phyloP scores from a whole-genome alignment of 1,284 basidiomycete species.

The Veloporphyrellus conicus region DNA sequence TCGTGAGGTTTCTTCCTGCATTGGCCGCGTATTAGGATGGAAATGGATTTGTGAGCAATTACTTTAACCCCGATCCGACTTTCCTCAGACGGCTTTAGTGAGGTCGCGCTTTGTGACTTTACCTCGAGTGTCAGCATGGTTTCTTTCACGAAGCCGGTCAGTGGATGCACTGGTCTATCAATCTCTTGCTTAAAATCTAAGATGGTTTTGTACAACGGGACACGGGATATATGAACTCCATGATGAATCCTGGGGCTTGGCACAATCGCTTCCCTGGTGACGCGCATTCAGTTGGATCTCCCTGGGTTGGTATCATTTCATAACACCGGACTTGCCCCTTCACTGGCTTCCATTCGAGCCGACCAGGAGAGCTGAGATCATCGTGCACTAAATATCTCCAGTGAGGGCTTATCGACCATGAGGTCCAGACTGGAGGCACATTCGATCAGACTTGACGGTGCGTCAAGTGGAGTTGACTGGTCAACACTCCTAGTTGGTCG shows the following conservation, averaged over 20 bases:
- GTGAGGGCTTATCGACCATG: slow-evolving; percentile 15
- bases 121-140: slow-evolving; percentile 38
- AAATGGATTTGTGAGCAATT: too few species aligned
- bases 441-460: slow-evolving; percentile 13
- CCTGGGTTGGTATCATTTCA: slow-evolving; percentile 34
- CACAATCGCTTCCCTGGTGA: slow-evolving; percentile 36
- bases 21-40: neutral
- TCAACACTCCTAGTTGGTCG: slow-evolving; percentile 39
- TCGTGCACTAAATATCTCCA: slow-evolving; percentile 30
- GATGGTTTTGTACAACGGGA: neutral
- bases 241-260: slow-evolving; percentile 32
- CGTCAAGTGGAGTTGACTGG: slow-evolving; percentile 43
- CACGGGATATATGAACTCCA: slow-evolving; percentile 9
- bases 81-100: slow-evolving; percentile 32
- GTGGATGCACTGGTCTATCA: neutral
- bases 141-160: slow-evolving; percentile 29
- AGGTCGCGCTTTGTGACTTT: slow-evolving; percentile 52
- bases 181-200: neutral
- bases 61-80: too few species aligned
- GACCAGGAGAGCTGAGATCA: slow-evolving; percentile 29
- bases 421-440: slow-evolving; percentile 23
- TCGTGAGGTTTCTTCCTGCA: slow-evolving; percentile 6
- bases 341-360: slow-evolving; percentile 25
- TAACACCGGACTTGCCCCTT: slow-evolving; percentile 31
- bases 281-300: slow-evolving; percentile 33